Percentiles rank a stretch among this genome's conserved stretches.
These are phyloP conservation scores for Medicago lupulina DNA, from an alignment of 306 rosid genomes.

Conservation along the genomic window DNA sequence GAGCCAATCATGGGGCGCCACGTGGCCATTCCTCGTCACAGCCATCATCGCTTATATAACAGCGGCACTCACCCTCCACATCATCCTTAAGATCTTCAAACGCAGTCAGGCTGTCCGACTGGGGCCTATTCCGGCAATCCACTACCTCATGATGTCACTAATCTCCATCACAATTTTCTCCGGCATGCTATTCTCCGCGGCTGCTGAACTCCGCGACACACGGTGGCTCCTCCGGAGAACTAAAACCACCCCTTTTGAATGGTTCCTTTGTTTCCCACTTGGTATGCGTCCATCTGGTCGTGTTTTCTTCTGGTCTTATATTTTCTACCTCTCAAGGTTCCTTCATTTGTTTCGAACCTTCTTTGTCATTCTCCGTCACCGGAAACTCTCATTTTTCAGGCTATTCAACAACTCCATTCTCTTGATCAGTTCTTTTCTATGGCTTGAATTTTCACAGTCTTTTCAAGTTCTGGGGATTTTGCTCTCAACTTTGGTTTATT, in stretches of 20 bases:
- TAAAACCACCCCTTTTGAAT: conserved; percentile 57
- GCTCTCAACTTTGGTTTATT: conserved; percentile 51
- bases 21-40: conserved; percentile 57
- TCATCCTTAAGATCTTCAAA: conserved; percentile 38
- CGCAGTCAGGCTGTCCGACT: conserved; percentile 47
- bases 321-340: conserved; percentile 71
- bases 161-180: conserved; percentile 51
- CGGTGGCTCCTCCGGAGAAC: conserved; percentile 67
- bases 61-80: conserved; percentile 44
- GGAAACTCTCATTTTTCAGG: conserved; percentile 50
- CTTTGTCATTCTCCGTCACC: conserved; percentile 52
- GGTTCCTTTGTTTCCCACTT: conserved; percentile 75
- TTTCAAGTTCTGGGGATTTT: conserved; percentile 60
- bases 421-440: conserved; percentile 59
- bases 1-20: conserved; percentile 66
- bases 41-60: conserved; percentile 51
- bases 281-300: conserved; percentile 73
- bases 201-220: conserved; percentile 53
- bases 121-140: conserved; percentile 64
- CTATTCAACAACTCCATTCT: conserved; percentile 62
- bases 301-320: conserved; percentile 80
- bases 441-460: conserved; percentile 77
- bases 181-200: conserved; percentile 62
- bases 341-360: conserved; percentile 64
- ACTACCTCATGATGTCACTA: conserved; percentile 57